phyloP scores from a whole-genome alignment of 192 early-diverging fungal species.

The Gaertneriomyces semiglobifer region DNA sequence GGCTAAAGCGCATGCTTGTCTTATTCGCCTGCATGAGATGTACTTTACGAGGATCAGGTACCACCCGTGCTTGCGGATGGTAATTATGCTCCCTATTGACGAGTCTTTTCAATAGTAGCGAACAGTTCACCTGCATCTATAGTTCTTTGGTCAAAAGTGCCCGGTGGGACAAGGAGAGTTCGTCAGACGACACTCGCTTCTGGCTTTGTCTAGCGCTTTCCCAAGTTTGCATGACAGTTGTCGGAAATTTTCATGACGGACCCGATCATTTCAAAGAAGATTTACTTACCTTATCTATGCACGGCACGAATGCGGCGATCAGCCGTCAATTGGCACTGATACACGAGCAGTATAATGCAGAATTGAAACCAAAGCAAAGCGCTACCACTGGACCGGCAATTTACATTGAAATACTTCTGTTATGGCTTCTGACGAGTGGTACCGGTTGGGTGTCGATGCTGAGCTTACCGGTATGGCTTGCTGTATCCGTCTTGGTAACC shows the following conservation, averaged over 20 bases:
- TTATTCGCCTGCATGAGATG: slow-evolving; percentile 33
- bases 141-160: no score
- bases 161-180: no score
- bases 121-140: no score
- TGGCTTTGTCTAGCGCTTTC: not conserved
- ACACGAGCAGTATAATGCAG: not conserved
- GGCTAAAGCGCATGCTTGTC: no score
- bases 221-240: slow-evolving; percentile 9
- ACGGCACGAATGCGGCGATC: slow-evolving; percentile 4
- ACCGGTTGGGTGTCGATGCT: no score
- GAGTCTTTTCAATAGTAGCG: no score
- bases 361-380: not conserved
- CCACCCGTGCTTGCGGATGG: not conserved
- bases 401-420: no score
- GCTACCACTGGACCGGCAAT: not conserved
- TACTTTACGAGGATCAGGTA: slow-evolving; percentile 38
- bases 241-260: not conserved
- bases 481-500: no score
- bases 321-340: not conserved
- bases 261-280: not conserved
- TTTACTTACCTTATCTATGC: not conserved
- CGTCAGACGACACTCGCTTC: no score
- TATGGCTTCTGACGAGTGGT: no score
- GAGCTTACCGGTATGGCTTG: no score
- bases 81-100: no score